These are phyloP conservation scores for Trichoderma orchidacearum DNA, from an alignment of 495 filamentous ascomycete genomes.

Conservation along the genomic window DNA sequence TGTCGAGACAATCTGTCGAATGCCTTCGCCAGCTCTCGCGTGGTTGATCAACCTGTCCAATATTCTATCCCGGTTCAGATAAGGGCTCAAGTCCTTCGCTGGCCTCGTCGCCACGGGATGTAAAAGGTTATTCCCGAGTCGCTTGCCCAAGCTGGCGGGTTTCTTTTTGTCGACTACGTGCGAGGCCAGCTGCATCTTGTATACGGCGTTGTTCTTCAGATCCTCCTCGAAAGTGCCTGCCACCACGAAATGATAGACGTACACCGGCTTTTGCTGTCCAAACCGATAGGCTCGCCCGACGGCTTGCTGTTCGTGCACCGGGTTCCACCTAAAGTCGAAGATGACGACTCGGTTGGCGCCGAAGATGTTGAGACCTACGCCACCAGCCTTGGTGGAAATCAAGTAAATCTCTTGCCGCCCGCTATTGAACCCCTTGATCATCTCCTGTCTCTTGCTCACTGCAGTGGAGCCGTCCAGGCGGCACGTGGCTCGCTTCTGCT, in stretches of 20 bases:
- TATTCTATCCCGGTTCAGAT: conserved; percentile 50
- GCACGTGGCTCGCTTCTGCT: conserved; percentile 24
- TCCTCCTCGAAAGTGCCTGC: conserved; percentile 70
- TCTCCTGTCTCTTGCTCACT: conserved; percentile 38
- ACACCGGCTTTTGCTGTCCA: conserved; percentile 72
- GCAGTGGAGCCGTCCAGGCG: conserved; percentile 54
- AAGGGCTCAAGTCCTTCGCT: conserved; percentile 36
- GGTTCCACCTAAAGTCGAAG: conserved; percentile 74
- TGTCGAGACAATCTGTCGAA: conserved; percentile 22
- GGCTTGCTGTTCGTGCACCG: conserved; percentile 74
- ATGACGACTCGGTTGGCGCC: conserved; percentile 83
- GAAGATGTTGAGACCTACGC: conserved; percentile 67
- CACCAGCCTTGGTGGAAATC: conserved; percentile 74
- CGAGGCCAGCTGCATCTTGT: conserved; percentile 66
- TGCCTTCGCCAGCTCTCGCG: conserved; percentile 5
- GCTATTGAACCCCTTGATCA: conserved; percentile 55
- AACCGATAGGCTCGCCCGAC: conserved; percentile 79
- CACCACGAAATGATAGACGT: conserved; percentile 70
- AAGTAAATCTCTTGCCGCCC: conserved; percentile 42
- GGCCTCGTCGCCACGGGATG: conserved; percentile 37
- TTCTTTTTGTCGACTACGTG: conserved; percentile 79
- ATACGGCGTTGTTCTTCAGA: conserved; percentile 56
- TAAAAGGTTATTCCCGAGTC: conserved; percentile 41
- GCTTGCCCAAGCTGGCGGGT: conserved; percentile 40
- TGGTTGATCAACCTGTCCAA: conserved; percentile 51